Conservation (phyloP, 345 rosid genomes). For the Brassica incana region DNA sequence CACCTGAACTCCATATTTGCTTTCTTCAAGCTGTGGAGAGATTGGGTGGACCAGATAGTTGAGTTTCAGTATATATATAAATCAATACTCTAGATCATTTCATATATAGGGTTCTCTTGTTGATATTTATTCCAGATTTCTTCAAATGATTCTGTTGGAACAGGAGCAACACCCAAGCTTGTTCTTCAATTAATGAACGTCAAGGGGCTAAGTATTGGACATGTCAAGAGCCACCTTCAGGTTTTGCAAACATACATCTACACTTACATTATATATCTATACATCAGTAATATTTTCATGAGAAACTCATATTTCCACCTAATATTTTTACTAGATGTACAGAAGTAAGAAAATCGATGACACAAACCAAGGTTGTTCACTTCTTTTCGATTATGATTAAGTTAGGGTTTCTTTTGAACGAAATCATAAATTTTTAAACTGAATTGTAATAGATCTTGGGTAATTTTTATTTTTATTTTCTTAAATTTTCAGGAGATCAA, state of each 20-base stretch:
- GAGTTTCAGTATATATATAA: slow-evolving; percentile 36
- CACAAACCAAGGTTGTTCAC: slow-evolving; percentile 49
- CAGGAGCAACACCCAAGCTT: slow-evolving; percentile 86
- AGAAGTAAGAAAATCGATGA: slow-evolving; percentile 69
- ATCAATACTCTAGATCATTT: slow-evolving; percentile 2
- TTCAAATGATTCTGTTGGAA: slow-evolving; percentile 17
- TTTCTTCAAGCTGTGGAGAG: slow-evolving; percentile 78
- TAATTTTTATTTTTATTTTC: neutral
- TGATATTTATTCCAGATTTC: slow-evolving; percentile 17
- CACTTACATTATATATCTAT: neutral
- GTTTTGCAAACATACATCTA: slow-evolving; percentile 34
- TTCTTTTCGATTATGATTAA: neutral
- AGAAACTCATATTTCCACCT: slow-evolving; percentile 2
- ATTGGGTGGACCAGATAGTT: slow-evolving; percentile 82
- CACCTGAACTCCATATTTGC: slow-evolving; percentile 82
- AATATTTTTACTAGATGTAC: slow-evolving; percentile 53
- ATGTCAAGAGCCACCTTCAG: slow-evolving; percentile 92
- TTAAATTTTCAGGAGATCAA: slow-evolving; percentile 44
- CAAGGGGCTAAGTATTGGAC: slow-evolving; percentile 77
- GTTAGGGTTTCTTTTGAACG: slow-evolving; percentile 38
- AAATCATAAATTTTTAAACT: neutral
- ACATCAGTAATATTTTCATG: neutral
- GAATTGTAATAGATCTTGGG: neutral
- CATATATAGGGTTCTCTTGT: slow-evolving; percentile 26
- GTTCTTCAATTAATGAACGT: slow-evolving; percentile 82